Conservation (phyloP, 805 yeast species). For the Saturnispora diversa region DNA sequence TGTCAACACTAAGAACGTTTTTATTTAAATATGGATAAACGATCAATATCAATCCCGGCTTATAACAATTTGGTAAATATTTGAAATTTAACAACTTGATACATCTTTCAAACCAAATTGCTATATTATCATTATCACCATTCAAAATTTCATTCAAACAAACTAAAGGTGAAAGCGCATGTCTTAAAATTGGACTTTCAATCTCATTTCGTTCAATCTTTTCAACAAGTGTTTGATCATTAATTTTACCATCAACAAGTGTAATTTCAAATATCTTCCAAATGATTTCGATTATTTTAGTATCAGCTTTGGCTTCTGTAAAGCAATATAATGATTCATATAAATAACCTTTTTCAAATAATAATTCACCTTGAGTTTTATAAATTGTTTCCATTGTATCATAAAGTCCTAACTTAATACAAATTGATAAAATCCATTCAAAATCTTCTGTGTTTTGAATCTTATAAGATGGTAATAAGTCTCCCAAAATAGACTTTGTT, state of each 20-base stretch:
- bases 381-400: conserved; percentile 49
- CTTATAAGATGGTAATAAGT: conserved; percentile 51
- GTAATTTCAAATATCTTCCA: conserved; percentile 60
- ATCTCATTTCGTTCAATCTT: conserved; percentile 21
- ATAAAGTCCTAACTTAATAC: conserved; percentile 59
- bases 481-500: conserved; percentile 41
- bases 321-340: conserved; percentile 59
- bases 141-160: conserved; percentile 46
- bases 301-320: conserved; percentile 54
- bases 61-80: conserved; percentile 45
- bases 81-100: conserved; percentile 38
- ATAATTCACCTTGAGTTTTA: conserved; percentile 40
- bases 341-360: conserved; percentile 27
- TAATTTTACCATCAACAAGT: conserved; percentile 41
- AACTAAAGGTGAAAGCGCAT: conserved; percentile 65
- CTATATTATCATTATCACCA: conserved; percentile 22
- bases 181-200: conserved; percentile 49
- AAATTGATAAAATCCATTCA: conserved; percentile 69
- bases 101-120: conserved; percentile 24
- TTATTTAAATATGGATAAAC: conserved; percentile 31
- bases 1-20: conserved; percentile 16
- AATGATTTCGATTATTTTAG: conserved; percentile 40
- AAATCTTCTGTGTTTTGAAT: conserved; percentile 65
- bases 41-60: conserved; percentile 43
- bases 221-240: conserved; percentile 38